Conservation (phyloP, 2,329 filamentous ascomycete genomes). For the Penicillium fuscoglaucum region DNA sequence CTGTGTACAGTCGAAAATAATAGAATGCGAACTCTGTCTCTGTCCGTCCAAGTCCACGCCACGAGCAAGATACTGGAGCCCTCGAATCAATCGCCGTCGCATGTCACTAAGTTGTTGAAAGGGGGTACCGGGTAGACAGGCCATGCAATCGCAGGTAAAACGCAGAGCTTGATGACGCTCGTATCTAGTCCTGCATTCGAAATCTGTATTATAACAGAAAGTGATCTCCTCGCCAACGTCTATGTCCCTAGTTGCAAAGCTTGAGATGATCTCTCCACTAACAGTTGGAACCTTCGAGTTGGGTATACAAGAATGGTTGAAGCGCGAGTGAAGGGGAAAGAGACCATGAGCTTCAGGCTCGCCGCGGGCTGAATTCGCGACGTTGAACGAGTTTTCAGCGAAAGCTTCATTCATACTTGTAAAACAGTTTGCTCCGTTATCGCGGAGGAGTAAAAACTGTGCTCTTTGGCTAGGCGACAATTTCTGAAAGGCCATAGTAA, state of each 20-base stretch:
- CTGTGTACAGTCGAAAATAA: neutral
- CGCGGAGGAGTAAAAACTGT: neutral
- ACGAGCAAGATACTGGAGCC: neutral
- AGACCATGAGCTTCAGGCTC: neutral
- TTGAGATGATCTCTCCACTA: neutral
- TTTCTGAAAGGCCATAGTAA: neutral
- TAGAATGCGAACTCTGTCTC: neutral
- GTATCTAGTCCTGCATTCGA: neutral
- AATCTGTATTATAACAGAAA: neutral
- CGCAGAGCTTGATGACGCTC: neutral
- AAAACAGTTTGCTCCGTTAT: neutral
- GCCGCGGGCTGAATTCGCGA: neutral
- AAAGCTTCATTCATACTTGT: neutral
- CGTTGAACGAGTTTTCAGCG: neutral
- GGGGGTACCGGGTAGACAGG: neutral
- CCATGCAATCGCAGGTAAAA: neutral
- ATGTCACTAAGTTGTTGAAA: neutral
- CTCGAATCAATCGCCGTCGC: slow-evolving; percentile 4
- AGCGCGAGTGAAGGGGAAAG: neutral
- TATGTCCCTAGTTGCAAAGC: neutral
- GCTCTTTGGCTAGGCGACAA: neutral
- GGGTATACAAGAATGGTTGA: slow-evolving; percentile 7
- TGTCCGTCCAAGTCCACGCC: neutral
- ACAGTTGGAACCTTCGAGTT: neutral
- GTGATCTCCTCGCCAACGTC: neutral